A percentile compares a stretch with the other conserved stretches of the same genome.
Conservation (phyloP, 2,329 filamentous ascomycete species). For the Stagonosporopsis cucurbitacearum region DNA sequence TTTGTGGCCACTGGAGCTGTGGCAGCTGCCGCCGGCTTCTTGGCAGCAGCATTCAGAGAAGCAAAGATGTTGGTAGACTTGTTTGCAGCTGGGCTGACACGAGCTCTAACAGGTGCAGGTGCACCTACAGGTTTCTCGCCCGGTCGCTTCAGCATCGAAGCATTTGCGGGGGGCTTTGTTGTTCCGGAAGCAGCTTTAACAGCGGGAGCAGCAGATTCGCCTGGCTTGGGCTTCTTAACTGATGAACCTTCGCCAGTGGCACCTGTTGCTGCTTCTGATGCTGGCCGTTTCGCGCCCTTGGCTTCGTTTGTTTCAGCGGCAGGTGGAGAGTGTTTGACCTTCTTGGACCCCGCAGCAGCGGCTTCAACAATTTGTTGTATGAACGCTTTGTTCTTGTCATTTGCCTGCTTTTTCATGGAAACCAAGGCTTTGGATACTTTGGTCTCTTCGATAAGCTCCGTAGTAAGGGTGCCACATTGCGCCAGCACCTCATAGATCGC, state of each 20-base stretch:
- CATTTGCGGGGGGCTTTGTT: constrained; percentile 19
- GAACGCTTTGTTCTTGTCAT: constrained; percentile 67
- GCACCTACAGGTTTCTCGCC: constrained; percentile 37
- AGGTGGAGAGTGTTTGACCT: constrained; percentile 42
- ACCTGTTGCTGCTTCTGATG: constrained; percentile 27
- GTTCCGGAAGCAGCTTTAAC: constrained; percentile 20
- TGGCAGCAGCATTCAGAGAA: constrained; percentile 54
- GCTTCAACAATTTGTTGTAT: constrained; percentile 63
- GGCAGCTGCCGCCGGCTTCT: constrained; percentile 47
- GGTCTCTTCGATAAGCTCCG: constrained; percentile 65
- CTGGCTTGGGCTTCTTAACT: constrained; percentile 41
- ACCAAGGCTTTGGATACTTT: constrained; percentile 71
- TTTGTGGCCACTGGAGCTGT: constrained; percentile 33
- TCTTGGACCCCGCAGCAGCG: constrained; percentile 52
- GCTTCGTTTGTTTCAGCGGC: constrained; percentile 31
- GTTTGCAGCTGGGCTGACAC: constrained; percentile 48
- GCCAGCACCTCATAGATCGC: constrained; percentile 63
- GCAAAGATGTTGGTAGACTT: constrained; percentile 56
- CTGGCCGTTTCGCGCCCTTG: constrained; percentile 42
- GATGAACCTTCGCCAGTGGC: constrained; percentile 26
- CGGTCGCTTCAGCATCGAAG: constrained; percentile 34
- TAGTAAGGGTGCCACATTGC: constrained; percentile 66
- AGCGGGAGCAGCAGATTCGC: constrained; percentile 23
- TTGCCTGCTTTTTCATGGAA: constrained; percentile 68
- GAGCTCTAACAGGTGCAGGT: constrained; percentile 37